Evolutionary conservation across 139 green algal genomes (phyloP).

Genomic region (Coccomyxa sp.): DNA sequence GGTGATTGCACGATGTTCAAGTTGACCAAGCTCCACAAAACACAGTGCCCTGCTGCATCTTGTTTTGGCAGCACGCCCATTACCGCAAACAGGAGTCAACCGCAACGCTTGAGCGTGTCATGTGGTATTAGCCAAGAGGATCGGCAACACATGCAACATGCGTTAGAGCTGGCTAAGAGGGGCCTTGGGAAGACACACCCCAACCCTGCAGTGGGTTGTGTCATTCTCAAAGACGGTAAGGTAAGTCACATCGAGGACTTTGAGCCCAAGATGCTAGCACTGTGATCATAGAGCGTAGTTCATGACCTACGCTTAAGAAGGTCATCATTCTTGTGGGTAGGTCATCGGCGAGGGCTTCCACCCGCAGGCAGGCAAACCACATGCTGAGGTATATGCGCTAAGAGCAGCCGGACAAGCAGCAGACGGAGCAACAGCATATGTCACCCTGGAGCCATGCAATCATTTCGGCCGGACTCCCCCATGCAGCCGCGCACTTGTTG

Average conservation of each 20-base stretch:
- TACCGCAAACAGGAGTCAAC: too few relatives aligned
- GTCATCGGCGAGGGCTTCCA: constrained; percentile 90
- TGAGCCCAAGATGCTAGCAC: too few relatives aligned
- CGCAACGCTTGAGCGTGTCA: background rate
- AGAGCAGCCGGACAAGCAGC: constrained; percentile 68
- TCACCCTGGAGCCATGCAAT: constrained; percentile 97
- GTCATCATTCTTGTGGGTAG: background rate
- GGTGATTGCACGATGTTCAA: too few relatives aligned
- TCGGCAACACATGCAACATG: constrained; percentile 67
- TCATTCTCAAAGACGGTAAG: constrained; percentile 77
- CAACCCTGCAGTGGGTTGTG: constrained; percentile 95
- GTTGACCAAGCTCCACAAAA: too few relatives aligned
- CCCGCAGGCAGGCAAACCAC: constrained; percentile 89
- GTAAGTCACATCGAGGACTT: constrained; percentile 16
- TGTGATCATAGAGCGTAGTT: too few relatives aligned
- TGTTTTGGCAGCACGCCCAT: too few relatives aligned
- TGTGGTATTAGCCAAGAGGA: constrained; percentile 29
- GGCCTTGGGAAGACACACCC: constrained; percentile 80
- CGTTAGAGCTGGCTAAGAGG: constrained; percentile 72
- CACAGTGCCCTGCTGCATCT: too few relatives aligned
- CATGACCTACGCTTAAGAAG: too few relatives aligned
- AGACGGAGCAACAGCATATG: constrained; percentile 90
- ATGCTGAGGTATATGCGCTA: constrained; percentile 97
- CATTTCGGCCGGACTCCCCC: constrained; percentile 93
- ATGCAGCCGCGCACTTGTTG: constrained; percentile 85